Conservation (phyloP, 768 basidiomycete species). For the Hypholoma sublateritium region DNA sequence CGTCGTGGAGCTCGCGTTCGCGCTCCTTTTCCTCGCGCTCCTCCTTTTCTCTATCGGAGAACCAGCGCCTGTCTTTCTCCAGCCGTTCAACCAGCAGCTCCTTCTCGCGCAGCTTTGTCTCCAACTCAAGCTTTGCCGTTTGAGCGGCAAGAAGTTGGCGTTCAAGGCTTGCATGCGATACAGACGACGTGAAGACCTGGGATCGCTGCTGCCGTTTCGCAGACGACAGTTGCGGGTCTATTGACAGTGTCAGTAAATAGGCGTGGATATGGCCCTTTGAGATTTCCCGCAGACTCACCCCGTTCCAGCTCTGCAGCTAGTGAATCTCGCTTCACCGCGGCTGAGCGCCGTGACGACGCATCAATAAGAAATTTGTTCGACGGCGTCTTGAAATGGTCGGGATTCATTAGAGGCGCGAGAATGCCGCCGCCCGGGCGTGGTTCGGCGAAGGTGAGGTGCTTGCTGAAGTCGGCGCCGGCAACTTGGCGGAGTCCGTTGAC, state of each 20-base stretch:
- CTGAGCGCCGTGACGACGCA: slow-evolving; percentile 25
- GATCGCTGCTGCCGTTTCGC: slow-evolving; percentile 70
- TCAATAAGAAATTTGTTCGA: slow-evolving; percentile 14
- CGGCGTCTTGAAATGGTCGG: slow-evolving; percentile 24
- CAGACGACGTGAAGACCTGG: slow-evolving; percentile 59
- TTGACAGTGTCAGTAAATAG: neutral
- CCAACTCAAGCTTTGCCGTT: slow-evolving; percentile 61
- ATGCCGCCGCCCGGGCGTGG: neutral
- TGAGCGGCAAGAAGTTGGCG: slow-evolving; percentile 65
- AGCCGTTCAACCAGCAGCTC: slow-evolving; percentile 62
- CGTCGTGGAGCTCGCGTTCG: slow-evolving; percentile 47
- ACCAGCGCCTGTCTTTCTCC: slow-evolving; percentile 68
- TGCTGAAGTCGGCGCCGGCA: too few species aligned
- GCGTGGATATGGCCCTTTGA: neutral
- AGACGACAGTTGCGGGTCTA: slow-evolving; percentile 65
- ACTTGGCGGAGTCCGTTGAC: too few species aligned
- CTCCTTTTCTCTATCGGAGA: slow-evolving; percentile 66
- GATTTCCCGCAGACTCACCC: slow-evolving; percentile 33
- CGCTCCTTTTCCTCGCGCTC: slow-evolving; percentile 68
- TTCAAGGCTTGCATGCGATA: slow-evolving; percentile 64
- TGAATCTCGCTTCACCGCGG: slow-evolving; percentile 59
- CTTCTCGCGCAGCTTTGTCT: slow-evolving; percentile 66
- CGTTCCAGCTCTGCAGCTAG: slow-evolving; percentile 67
- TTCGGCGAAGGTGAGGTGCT: neutral
- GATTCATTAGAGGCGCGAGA: slow-evolving; percentile 10